Evolutionary conservation across 768 basidiomycete genomes (phyloP), one percentile per base, ranked within the genome.

Genomic region (Suillus subaureus): DNA sequence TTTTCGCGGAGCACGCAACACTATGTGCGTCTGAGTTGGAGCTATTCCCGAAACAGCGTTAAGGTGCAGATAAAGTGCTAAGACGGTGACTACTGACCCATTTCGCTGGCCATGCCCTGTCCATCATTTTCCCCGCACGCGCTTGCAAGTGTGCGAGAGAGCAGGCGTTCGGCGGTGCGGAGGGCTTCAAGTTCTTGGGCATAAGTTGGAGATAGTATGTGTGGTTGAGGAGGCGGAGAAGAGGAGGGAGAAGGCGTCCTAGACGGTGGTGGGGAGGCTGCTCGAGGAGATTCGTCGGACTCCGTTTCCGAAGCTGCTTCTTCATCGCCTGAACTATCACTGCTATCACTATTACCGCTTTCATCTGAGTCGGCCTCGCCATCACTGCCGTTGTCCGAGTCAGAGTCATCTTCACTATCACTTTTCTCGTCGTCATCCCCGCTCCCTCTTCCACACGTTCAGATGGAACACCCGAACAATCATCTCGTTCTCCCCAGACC

Each of bases 1-100:
- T 16, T 82, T 75, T 6, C 84, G 75, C 1, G 84, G 84, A 0
- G 84, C 84, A 54, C 81, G 81, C 26, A 85, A 76, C 13, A 83
- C 72, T 55, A 85, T 69, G 35, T 85, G 83, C 0, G 77, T 83
- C 49, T 83, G 82, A 0, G 84, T 84, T 9, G 84, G 79, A 11
- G 79, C 84, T 84, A 66, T n/a, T 13, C 16, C 21, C 8, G 45
- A 37, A 31, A 35, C 35, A 43, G 28, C 11, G 18, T 47, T 23
- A 49, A 18, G 28, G 18, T 28, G 4, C 26, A 43, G 23, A 49
- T 54, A 35, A 18, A 37, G 15, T 16, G 35, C 7, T 47, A 21
- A 3, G 21, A 3, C 28, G 3, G 40, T 3, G 13, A 47, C 31
- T 18, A 64, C 77, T 40, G 65, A 82, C 82, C 74, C 67, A 84